Percentiles rank a stretch among this genome's conserved stretches.
Evolutionary conservation across 2,329 filamentous ascomycete species (phyloP).

Genomic region (Aspergillus tubingensis): DNA sequence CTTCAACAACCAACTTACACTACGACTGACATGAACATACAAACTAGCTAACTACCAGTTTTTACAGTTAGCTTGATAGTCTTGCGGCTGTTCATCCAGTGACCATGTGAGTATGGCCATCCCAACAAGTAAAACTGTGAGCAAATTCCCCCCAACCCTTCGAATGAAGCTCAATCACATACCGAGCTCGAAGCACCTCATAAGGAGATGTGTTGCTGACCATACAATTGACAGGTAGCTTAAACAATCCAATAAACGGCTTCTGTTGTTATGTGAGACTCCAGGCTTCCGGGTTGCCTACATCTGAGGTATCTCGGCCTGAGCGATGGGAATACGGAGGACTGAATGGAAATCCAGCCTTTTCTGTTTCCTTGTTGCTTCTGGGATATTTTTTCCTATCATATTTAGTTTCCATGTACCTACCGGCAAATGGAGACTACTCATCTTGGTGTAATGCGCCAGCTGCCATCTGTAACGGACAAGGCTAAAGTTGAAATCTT

Average conservation of each 20-base stretch:
- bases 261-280: conserved; percentile 11
- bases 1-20: not conserved
- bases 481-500: conserved; percentile 10
- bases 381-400: conserved; percentile 13
- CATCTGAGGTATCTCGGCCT: conserved; percentile 4
- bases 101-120: not conserved
- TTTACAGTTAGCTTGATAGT: not conserved
- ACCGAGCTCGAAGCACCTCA: not conserved
- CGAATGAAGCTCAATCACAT: not conserved
- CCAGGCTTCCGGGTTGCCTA: conserved; percentile 6
- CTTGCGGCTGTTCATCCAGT: not conserved
- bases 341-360: conserved; percentile 13
- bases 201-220: conserved; percentile 6
- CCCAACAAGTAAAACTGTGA: conserved; percentile 4
- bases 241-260: conserved; percentile 5
- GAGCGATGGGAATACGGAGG: conserved; percentile 6
- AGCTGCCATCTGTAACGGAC: conserved; percentile 23
- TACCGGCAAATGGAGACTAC: conserved; percentile 34
- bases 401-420: conserved; percentile 27
- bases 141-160: not conserved
- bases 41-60: too few relatives aligned
- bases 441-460: conserved; percentile 27
- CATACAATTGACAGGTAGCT: not conserved
- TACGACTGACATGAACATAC: not conserved
- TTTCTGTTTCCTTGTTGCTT: conserved; percentile 12